Base-by-base conservation (phyloP, 208 protist genomes). In the Trypanosoma rangeli region DNA sequence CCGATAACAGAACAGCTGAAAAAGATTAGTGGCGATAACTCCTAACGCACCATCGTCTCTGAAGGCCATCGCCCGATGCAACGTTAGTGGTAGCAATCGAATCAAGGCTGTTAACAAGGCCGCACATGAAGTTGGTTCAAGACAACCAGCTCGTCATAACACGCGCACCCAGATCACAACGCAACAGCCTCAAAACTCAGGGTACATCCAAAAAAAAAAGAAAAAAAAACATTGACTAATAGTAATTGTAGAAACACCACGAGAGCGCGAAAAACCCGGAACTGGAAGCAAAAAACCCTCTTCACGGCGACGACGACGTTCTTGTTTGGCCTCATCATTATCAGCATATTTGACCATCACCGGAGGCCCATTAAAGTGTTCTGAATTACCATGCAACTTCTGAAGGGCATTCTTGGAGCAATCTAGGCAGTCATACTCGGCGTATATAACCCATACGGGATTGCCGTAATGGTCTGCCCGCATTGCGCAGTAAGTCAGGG, bases 281-380 rank as follows among this genome's bases (percentile, higher is more conserved):
- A 48, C 53, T 18, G 69, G 49, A 4, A 49, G 44, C 10, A 65
- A 29, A 16, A 59, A 44, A 46, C 69, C 64, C 64, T 78, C 65
- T 58, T 92, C 87, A 3, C 90, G 80, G 18, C 90, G 84, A 16
- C 81, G 82, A 13, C 90, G 86, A 3, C 90, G 83, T 76, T 95
- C 86, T 0, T 73, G 77, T 68, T 95, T 95, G 18, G 85, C 78
- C 63, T 92, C 90, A 3, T 91, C 85, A 28, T 66, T 86, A 73
- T 95, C 90, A 31, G 85, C 87, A 72, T 88, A 93, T 75, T 95
- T 95, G 53, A 87, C 90, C n/a, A 95, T 74, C 29, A 86, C 77
- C 5, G 84, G 80, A 15, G 72, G 69, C 31, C 78, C 77, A 58
- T 70, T 54, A 69, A 95, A 95, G 73, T 89, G 84, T 20, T 68